These are phyloP conservation scores for Chrysoporthe austroafricana DNA, from an alignment of 2,329 filamentous ascomycete species.

Conservation along the genomic window DNA sequence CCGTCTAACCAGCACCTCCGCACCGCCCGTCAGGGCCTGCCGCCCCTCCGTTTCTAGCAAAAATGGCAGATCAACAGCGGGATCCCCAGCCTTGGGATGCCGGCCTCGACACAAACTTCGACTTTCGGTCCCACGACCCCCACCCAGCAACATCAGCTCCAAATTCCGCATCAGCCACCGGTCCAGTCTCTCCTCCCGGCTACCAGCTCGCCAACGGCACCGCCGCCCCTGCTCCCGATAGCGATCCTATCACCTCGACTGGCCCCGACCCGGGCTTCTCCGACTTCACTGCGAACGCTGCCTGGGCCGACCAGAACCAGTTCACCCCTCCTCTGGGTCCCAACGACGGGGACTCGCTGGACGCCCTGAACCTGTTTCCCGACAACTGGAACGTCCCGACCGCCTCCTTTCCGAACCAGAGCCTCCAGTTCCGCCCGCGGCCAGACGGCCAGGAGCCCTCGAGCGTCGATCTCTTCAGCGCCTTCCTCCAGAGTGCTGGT, in stretches of 20 bases:
- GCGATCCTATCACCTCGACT: conserved; percentile 20
- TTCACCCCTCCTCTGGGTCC: conserved; percentile 28
- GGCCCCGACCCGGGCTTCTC: conserved; percentile 22
- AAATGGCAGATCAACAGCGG: conserved; percentile 39
- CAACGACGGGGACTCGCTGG: conserved; percentile 24
- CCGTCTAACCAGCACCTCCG: conserved; percentile 32
- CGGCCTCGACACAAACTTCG: conserved; percentile 27
- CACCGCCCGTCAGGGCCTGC: conserved; percentile 14
- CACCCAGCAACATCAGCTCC: conserved; percentile 24
- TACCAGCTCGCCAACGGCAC: conserved; percentile 19
- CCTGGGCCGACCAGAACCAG: conserved; percentile 24
- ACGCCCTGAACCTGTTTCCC: conserved; percentile 25
- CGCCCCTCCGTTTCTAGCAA: conserved; percentile 26
- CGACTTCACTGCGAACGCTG: conserved; percentile 21
- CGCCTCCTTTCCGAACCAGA: conserved; percentile 24
- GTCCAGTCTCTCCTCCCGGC: conserved; percentile 19
- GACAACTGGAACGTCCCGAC: conserved; percentile 28
- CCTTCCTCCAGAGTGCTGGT: conserved; percentile 33
- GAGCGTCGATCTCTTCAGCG: conserved; percentile 17
- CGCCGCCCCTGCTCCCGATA: conserved; percentile 16
- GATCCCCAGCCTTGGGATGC: conserved; percentile 28
- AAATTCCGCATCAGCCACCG: conserved; percentile 23
- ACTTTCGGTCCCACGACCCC: conserved; percentile 25
- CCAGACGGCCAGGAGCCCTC: conserved; percentile 16
- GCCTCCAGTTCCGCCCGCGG: conserved; percentile 24